Base-by-base conservation (phyloP, 345 rosid species). In the Acer saccharum region DNA sequence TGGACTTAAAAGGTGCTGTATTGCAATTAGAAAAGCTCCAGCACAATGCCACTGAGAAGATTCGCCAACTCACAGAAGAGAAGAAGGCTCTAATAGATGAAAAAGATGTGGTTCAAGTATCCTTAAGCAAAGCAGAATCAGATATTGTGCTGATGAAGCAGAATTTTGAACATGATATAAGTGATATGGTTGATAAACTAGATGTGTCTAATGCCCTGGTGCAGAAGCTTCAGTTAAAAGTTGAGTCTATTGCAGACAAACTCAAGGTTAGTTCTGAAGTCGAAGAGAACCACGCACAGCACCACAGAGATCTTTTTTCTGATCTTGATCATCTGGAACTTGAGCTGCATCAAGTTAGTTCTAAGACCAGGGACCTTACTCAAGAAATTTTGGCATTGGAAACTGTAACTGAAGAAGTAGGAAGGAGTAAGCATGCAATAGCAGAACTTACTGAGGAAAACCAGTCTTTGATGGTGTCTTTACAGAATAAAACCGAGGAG, bases 191-290 rank as follows among this genome's bases (percentile, higher is more conserved):
- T 17, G 79, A 82, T 71, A 90, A 88, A 78, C 80, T 91, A 39
- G 85, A 84, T 79, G 82, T 67, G 55, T 91, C 92, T 73, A 82
- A 79, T 83, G 73, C 82, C 35, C 66, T 82, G 74, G 73, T 85
- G 70, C 85, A 87, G 82, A 92, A 88, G 81, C 93, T 92, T 83
- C 95, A 91, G 84, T 83, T 74, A 79, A 82, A 87, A 79, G 72
- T 87, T 62, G 98, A 93, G 77, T 81, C 83, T 78, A 62, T 92
- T 76, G 83, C 88, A 74, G 84, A 82, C 66, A 89, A 77, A 82
- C 81, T 89, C 80, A 79, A 83, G 80, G 79, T 68, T 67, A 81
- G 88, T 80, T 81, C 88, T 67, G 92, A 87, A 83, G 77, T 85
- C 62, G 97, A 90, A 78, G 93, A 88, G 73, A 84, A 68, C 66